These are phyloP conservation scores for Ascochyta rabiei DNA, from an alignment of 2,329 filamentous ascomycete species.

Conservation along the genomic window DNA sequence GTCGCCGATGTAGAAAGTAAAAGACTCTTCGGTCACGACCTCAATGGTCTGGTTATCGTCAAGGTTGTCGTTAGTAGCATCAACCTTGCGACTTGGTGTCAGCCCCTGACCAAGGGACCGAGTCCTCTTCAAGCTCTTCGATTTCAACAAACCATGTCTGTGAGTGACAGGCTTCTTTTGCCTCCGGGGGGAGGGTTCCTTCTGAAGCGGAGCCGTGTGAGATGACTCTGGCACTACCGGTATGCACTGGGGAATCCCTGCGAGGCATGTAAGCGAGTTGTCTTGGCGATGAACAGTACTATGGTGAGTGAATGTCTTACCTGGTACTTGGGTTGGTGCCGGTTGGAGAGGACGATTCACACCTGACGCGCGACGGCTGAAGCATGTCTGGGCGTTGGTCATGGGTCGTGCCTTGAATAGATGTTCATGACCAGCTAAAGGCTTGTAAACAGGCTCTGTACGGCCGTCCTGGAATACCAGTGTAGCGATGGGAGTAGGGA, in stretches of 20 bases:
- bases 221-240: not conserved
- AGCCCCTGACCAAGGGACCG: slow-evolving; percentile 16
- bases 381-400: not conserved
- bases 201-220: not conserved
- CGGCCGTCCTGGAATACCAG: slow-evolving; percentile 29
- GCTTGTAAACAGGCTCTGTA: slow-evolving; percentile 26
- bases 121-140: slow-evolving; percentile 22
- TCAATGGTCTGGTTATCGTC: slow-evolving; percentile 14
- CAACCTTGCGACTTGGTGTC: not conserved
- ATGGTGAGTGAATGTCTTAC: slow-evolving; percentile 8
- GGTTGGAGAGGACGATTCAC: slow-evolving; percentile 1
- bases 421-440: slow-evolving; percentile 36
- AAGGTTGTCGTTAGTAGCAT: slow-evolving; percentile 9
- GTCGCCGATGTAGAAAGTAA: slow-evolving; percentile 37
- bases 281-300: not conserved
- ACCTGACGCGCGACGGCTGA: not conserved
- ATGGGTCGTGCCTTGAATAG: slow-evolving; percentile 20
- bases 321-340: slow-evolving; percentile 8
- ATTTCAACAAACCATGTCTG: slow-evolving; percentile 2
- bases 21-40: slow-evolving; percentile 15
- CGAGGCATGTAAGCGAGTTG: slow-evolving; percentile 16
- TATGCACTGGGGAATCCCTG: slow-evolving; percentile 5
- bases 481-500: slow-evolving; percentile 31
- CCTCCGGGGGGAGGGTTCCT: not conserved
- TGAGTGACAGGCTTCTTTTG: not conserved